phyloP scores from a whole-genome alignment of 805 yeast species.

The Maudiozyma barnettii region DNA sequence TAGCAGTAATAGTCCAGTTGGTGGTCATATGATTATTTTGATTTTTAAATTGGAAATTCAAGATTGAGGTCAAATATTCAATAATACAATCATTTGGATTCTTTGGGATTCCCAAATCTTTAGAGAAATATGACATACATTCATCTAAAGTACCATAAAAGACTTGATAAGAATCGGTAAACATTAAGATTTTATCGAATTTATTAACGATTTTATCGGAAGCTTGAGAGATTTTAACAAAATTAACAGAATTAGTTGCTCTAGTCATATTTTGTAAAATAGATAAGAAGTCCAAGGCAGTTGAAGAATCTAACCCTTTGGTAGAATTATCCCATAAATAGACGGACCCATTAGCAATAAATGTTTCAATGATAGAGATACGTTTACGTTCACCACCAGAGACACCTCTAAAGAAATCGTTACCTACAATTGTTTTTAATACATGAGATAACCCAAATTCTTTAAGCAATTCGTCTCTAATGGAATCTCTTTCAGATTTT shows the following conservation, averaged over 20 bases:
- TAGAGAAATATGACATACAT: constrained; percentile 40
- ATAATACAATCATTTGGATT: constrained; percentile 52
- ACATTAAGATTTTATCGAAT: constrained; percentile 39
- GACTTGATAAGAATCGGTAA: constrained; percentile 40
- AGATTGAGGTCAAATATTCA: constrained; percentile 52
- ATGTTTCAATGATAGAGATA: constrained; percentile 54
- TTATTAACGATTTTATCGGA: constrained; percentile 40
- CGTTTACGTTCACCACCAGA: constrained; percentile 63
- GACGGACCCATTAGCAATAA: constrained; percentile 36
- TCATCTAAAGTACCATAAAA: constrained; percentile 36
- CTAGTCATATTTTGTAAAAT: constrained; percentile 36
- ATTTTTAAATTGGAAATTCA: constrained; percentile 30
- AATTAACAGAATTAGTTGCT: constrained; percentile 33
- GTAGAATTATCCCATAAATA: constrained; percentile 48
- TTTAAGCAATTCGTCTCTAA: constrained; percentile 23
- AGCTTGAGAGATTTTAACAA: constrained; percentile 42
- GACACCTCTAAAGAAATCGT: constrained; percentile 54
- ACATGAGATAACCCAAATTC: constrained; percentile 43
- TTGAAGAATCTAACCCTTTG: constrained; percentile 42
- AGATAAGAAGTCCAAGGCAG: constrained; percentile 39
- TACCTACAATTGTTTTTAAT: constrained; percentile 50
- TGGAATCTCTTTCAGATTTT: constrained; percentile 18
- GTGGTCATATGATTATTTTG: neutral
- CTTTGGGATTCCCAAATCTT: constrained; percentile 43
- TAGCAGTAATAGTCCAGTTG: neutral